phyloP scores from a whole-genome alignment of 1,284 basidiomycete species.

The Moesziomyces sp. region DNA sequence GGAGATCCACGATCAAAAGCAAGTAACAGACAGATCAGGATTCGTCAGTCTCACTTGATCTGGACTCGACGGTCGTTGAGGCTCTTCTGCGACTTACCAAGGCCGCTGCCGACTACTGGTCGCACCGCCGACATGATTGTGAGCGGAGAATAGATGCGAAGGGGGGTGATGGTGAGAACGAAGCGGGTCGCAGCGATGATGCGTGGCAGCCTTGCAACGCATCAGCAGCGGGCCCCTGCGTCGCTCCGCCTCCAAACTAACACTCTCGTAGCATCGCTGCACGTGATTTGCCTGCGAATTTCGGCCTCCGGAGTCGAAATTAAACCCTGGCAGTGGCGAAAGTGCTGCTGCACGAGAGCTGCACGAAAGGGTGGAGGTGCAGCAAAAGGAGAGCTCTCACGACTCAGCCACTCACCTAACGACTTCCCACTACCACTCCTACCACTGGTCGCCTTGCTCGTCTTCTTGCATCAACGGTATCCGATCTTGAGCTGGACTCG shows the following conservation, averaged over 20 bases:
- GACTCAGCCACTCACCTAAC: slow-evolving; percentile 23
- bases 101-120: slow-evolving; percentile 55
- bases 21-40: no score
- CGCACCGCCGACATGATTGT: slow-evolving; percentile 38
- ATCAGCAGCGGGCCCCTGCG: slow-evolving; percentile 26
- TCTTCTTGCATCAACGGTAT: not conserved
- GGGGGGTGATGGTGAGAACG: slow-evolving; percentile 5
- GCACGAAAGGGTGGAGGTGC: slow-evolving; percentile 32
- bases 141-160: not conserved
- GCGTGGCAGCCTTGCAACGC: slow-evolving; percentile 4
- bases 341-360: slow-evolving; percentile 19
- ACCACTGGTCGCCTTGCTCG: not conserved
- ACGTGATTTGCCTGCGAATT: slow-evolving; percentile 6
- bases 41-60: not conserved
- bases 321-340: slow-evolving; percentile 26
- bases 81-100: slow-evolving; percentile 30
- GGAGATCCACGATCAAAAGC: no score
- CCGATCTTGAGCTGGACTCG: not conserved
- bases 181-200: slow-evolving; percentile 5
- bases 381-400: slow-evolving; percentile 5
- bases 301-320: not conserved
- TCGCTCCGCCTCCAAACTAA: slow-evolving; percentile 10
- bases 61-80: not conserved
- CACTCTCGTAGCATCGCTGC: not conserved
- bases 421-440: not conserved